Percentiles rank a stretch among this genome's conserved stretches.
These are phyloP conservation scores for Lactarius indigo DNA, from an alignment of 768 basidiomycete species.

Conservation along the genomic window DNA sequence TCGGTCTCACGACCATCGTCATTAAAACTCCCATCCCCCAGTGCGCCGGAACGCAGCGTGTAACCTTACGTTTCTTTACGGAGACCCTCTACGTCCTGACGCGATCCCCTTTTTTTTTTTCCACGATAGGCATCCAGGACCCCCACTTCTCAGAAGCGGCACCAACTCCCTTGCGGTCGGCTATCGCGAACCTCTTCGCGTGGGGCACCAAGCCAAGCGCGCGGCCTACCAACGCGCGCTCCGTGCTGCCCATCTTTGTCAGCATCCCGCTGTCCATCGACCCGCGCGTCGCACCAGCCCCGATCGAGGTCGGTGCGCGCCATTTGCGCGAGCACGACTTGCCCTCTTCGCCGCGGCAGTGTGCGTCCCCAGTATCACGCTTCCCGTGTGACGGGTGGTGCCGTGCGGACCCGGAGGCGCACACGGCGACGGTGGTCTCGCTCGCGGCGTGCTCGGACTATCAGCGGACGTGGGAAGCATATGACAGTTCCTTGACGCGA, in stretches of 20 bases:
- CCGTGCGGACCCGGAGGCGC: neutral
- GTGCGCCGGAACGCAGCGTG: constrained; percentile 15
- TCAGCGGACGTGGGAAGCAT: constrained; percentile 27
- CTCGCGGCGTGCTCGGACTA: constrained; percentile 27
- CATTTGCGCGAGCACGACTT: constrained; percentile 4
- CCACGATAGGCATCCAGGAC: constrained; percentile 1
- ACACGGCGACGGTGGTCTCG: constrained; percentile 17
- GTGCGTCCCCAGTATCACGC: constrained; percentile 24
- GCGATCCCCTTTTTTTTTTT: neutral
- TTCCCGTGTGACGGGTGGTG: constrained; percentile 26
- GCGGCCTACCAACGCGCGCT: neutral
- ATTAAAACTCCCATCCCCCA: neutral
- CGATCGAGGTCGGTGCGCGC: neutral
- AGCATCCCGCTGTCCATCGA: constrained; percentile 10
- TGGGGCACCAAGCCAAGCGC: neutral
- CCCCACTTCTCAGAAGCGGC: neutral
- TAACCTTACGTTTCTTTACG: neutral
- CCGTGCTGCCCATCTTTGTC: constrained; percentile 19
- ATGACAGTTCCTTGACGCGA: constrained; percentile 25
- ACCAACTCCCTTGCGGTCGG: neutral
- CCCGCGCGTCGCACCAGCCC: constrained; percentile 10
- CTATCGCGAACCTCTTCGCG: neutral
- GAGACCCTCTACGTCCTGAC: neutral
- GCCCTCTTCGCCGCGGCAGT: constrained; percentile 19
- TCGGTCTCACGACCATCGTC: neutral